Percentiles rank a stretch among this genome's conserved stretches.
Evolutionary conservation across 139 green algal genomes (phyloP).

Genomic region (Volvox africanus): DNA sequence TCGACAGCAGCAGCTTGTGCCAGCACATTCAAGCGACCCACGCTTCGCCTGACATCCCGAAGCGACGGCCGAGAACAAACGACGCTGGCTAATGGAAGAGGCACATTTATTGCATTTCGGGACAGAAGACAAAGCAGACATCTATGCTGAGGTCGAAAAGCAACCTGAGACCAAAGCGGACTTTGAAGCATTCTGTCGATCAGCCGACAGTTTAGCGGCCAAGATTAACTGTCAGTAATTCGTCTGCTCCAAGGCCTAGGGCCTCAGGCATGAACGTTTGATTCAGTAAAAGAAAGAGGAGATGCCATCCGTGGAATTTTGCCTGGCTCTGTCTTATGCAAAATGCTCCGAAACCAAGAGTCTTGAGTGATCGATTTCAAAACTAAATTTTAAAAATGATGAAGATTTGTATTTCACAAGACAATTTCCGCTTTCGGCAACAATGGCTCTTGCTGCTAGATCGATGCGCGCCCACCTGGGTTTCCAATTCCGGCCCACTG

Average conservation of each 20-base stretch:
- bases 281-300: too few relatives aligned
- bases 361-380: too few relatives aligned
- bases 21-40: neutral
- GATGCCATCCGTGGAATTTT: too few relatives aligned
- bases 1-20: constrained; percentile 13
- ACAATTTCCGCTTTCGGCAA: neutral
- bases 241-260: neutral
- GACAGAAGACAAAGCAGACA: neutral
- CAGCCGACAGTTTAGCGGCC: neutral
- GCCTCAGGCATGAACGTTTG: too few relatives aligned
- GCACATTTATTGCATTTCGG: neutral
- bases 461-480: neutral
- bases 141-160: neutral
- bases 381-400: too few relatives aligned
- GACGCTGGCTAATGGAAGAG: neutral
- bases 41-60: neutral
- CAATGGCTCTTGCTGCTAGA: constrained; percentile 27
- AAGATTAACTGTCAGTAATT: neutral
- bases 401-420: too few relatives aligned
- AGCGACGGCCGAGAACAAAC: neutral
- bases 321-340: too few relatives aligned
- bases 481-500: neutral
- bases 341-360: neutral
- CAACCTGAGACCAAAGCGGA: neutral
- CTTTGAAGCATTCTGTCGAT: constrained; percentile 1